These are phyloP conservation scores for Phytophthora nicotianae DNA, from an alignment of 352 stramenopile genomes.

Conservation along the genomic window DNA sequence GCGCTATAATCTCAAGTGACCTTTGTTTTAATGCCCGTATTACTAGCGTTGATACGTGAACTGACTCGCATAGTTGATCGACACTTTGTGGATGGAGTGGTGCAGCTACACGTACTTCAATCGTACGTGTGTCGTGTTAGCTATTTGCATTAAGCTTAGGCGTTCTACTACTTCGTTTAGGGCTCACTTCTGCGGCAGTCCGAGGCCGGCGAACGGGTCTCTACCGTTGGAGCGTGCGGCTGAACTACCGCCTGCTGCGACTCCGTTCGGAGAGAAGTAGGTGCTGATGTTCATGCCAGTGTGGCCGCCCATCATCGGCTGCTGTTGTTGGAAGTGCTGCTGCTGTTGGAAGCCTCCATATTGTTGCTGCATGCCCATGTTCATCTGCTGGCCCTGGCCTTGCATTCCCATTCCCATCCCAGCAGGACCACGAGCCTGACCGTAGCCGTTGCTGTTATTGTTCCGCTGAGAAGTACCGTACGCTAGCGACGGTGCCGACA, in stretches of 20 bases:
- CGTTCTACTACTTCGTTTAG: conserved; percentile 21
- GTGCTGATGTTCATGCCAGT: conserved; percentile 49
- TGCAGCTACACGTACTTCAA: conserved; percentile 20
- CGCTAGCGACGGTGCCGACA: conserved; percentile 39
- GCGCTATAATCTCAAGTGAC: conserved; percentile 36
- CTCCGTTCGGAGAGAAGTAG: conserved; percentile 45
- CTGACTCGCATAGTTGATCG: conserved; percentile 1
- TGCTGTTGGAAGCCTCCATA: conserved; percentile 33
- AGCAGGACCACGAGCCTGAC: conserved; percentile 20
- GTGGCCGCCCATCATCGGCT: conserved; percentile 43
- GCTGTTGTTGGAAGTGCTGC: conserved; percentile 34
- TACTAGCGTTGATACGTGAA: no score
- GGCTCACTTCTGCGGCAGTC: conserved; percentile 54
- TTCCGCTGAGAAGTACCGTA: conserved; percentile 29
- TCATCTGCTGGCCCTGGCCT: background rate
- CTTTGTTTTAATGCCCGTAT: conserved; percentile 24
- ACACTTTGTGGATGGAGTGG: conserved; percentile 8
- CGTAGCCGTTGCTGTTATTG: conserved; percentile 33
- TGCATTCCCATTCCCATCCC: conserved; percentile 47
- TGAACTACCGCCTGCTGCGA: conserved; percentile 19
- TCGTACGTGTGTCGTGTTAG: conserved; percentile 14
- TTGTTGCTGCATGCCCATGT: conserved; percentile 34
- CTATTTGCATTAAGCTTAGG: conserved; percentile 19
- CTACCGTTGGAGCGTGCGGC: conserved; percentile 31
- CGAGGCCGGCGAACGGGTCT: conserved; percentile 80